Evolutionary conservation across 2,329 filamentous ascomycete genomes (phyloP).

Genomic region (Arthrinium puccinioides): DNA sequence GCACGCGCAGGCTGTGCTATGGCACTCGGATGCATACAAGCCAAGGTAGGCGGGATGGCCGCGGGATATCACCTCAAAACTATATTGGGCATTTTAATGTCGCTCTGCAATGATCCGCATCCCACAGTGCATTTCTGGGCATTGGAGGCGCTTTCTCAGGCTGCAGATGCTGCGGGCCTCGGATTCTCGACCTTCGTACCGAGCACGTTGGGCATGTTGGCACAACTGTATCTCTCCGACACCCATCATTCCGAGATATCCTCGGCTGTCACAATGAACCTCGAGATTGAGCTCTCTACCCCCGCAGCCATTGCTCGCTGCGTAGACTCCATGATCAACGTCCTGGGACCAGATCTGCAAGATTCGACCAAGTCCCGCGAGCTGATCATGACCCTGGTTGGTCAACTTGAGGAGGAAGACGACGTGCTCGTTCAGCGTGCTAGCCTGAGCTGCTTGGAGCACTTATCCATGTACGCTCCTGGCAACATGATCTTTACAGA

Average conservation of each 20-base stretch:
- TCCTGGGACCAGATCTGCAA: conserved; percentile 89
- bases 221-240: conserved; percentile 86
- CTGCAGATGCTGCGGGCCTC: conserved; percentile 85
- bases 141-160: conserved; percentile 75
- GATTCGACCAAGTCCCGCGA: conserved; percentile 88
- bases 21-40: conserved; percentile 87
- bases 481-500: conserved; percentile 75
- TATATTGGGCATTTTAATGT: conserved; percentile 97
- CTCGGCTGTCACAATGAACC: conserved; percentile 77
- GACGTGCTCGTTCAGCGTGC: conserved; percentile 65
- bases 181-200: conserved; percentile 89
- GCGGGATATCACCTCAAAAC: conserved; percentile 94
- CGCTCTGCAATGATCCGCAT: conserved; percentile 89
- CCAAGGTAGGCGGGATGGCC: conserved; percentile 94
- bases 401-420: conserved; percentile 72
- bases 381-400: conserved; percentile 79
- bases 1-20: conserved; percentile 91
- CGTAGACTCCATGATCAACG: conserved; percentile 93
- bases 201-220: conserved; percentile 86
- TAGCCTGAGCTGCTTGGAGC: conserved; percentile 77
- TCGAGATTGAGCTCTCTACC: conserved; percentile 79
- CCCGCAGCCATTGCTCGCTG: conserved; percentile 78
- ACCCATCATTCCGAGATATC: conserved; percentile 81
- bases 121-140: conserved; percentile 96
- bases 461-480: conserved; percentile 86